Percentiles rank a stretch among this genome's conserved stretches.
These are phyloP conservation scores for Xerocomellus amylosporus DNA, from an alignment of 768 basidiomycete genomes.

Conservation along the genomic window DNA sequence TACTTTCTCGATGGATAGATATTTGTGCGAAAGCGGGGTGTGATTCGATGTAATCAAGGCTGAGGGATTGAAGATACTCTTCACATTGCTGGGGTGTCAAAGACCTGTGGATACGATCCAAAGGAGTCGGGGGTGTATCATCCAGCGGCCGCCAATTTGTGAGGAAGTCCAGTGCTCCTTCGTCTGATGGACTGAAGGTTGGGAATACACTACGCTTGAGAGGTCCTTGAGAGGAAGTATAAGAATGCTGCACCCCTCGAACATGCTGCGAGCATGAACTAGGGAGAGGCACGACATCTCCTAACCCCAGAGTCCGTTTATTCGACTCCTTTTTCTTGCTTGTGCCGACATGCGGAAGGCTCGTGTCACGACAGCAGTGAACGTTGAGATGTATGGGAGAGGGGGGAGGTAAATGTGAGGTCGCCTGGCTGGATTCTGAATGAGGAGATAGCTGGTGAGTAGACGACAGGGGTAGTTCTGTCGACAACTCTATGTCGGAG, in stretches of 20 bases:
- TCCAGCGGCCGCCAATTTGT: neutral
- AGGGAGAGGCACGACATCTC: constrained; percentile 45
- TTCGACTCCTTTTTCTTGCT: constrained; percentile 2
- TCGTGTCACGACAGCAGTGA: constrained; percentile 3
- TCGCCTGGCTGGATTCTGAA: constrained; percentile 7
- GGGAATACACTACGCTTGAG: constrained; percentile 7
- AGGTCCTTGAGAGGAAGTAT: constrained; percentile 17
- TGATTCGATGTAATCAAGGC: constrained; percentile 22
- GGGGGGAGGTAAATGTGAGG: constrained; percentile 7
- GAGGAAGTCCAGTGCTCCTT: constrained; percentile 21
- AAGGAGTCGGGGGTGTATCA: neutral
- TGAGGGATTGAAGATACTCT: constrained; percentile 11
- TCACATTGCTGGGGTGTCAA: constrained; percentile 17
- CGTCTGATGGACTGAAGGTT: constrained; percentile 1
- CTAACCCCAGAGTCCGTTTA: constrained; percentile 1
- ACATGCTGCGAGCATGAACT: constrained; percentile 54
- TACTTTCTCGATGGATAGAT: constrained; percentile 18
- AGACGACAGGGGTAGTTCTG: constrained; percentile 12
- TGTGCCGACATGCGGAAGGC: constrained; percentile 3
- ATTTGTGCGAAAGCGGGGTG: constrained; percentile 54
- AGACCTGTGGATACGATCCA: neutral
- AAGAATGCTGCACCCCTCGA: constrained; percentile 52
- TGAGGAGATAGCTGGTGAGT: constrained; percentile 5
- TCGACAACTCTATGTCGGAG: constrained; percentile 15
- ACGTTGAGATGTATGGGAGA: neutral